phyloP scores from a whole-genome alignment of 495 filamentous ascomycete species.

The Penicillium daleae region DNA sequence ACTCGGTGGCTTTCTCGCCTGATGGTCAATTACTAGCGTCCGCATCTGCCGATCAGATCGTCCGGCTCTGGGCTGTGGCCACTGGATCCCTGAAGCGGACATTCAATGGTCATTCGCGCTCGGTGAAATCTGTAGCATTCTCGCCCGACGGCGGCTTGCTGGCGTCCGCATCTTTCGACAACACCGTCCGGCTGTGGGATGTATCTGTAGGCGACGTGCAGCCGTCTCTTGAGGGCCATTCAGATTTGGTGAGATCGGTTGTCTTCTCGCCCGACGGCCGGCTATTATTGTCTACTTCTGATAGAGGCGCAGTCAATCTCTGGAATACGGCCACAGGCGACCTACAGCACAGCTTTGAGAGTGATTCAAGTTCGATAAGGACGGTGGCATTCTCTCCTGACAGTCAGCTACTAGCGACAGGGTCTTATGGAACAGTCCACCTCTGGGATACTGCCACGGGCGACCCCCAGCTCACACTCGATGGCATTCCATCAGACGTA shows the following conservation, averaged over 20 bases:
- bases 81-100: slow-evolving; percentile 3
- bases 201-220: not conserved
- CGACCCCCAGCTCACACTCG: not conserved
- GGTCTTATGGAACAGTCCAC: slow-evolving; percentile 23
- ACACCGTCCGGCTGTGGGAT: slow-evolving; percentile 36
- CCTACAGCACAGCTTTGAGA: slow-evolving; percentile 21
- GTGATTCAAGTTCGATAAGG: not conserved
- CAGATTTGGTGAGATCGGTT: not conserved
- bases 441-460: slow-evolving; percentile 35
- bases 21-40: slow-evolving; percentile 27
- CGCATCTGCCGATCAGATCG: slow-evolving; percentile 7
- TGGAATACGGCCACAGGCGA: slow-evolving; percentile 19
- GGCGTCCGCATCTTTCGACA: slow-evolving; percentile 24
- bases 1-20: slow-evolving; percentile 32
- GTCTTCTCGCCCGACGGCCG: slow-evolving; percentile 23
- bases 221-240: not conserved
- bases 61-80: slow-evolving; percentile 14
- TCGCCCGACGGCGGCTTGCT: slow-evolving; percentile 27
- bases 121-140: slow-evolving; percentile 25
- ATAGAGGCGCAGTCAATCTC: slow-evolving; percentile 34
- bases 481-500: too few species aligned
- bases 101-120: not conserved
- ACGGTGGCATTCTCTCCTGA: slow-evolving; percentile 13
- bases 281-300: slow-evolving; percentile 32
- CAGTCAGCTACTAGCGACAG: slow-evolving; percentile 18